These are phyloP conservation scores for Huntiella moniliformis DNA, from an alignment of 2,329 filamentous ascomycete genomes.

Conservation along the genomic window DNA sequence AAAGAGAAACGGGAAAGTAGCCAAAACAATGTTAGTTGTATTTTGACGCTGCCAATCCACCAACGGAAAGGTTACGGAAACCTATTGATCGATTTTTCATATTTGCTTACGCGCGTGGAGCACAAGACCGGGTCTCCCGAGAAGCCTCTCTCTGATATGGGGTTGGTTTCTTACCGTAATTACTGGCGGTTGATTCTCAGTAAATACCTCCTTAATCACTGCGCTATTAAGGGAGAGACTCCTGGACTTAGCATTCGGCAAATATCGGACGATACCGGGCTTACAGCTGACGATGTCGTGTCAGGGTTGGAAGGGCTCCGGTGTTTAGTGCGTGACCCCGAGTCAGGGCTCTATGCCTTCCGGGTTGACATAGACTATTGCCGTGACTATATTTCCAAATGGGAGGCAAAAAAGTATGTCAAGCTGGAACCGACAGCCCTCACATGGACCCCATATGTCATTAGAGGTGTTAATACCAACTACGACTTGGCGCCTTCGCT, in stretches of 20 bases:
- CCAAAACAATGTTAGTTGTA: conserved; percentile 94
- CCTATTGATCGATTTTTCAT: conserved; percentile 94
- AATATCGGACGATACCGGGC: conserved; percentile 77
- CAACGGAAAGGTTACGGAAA: conserved; percentile 95
- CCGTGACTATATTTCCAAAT: conserved; percentile 69
- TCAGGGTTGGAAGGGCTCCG: conserved; percentile 80
- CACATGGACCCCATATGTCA: conserved; percentile 92
- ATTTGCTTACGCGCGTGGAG: conserved; percentile 83
- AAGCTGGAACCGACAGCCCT: conserved; percentile 62
- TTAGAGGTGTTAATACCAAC: conserved; percentile 66
- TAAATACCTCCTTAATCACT: conserved; percentile 48
- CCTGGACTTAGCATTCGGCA: conserved; percentile 38
- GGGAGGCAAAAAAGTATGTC: conserved; percentile 76
- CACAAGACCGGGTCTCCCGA: conserved; percentile 89
- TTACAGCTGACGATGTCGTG: conserved; percentile 92
- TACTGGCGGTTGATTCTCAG: conserved; percentile 90
- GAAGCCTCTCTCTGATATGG: conserved; percentile 96
- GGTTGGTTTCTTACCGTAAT: conserved; percentile 86
- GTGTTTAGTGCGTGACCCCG: conserved; percentile 73
- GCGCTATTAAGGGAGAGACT: conserved; percentile 18
- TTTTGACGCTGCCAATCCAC: conserved; percentile 86
- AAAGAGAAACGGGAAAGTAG: conserved; percentile 93
- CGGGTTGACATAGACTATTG: conserved; percentile 75
- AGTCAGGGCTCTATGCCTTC: conserved; percentile 76
- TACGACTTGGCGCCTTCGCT: conserved; percentile 68